Evolutionary conservation across 805 yeast species (phyloP), one percentile per base, ranked within the genome.

Genomic region (Ogataea henricii): DNA sequence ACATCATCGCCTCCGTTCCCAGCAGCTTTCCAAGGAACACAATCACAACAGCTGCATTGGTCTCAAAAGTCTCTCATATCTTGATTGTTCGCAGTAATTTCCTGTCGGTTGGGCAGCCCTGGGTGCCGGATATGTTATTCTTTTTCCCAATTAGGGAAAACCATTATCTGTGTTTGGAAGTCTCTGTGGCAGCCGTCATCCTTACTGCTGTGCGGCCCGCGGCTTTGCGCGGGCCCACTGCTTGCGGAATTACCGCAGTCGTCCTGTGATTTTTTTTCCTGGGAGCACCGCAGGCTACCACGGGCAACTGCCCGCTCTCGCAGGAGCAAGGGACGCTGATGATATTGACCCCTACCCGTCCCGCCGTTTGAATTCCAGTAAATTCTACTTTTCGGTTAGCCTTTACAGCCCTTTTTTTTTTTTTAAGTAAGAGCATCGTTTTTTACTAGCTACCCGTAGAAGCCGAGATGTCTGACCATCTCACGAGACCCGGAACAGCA

Each of bases 31-130:
- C 30, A 39, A 39, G 42, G 42, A 39, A 27, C 42, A 39, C 42
- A 39, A 39, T 39, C 42, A 26, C 17, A 26, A 39, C 42, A 39
- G 42, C 42, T 39, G 42, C 42, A 39, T 39, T 39, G 33, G 33
- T 16, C 6, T 16, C 22, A 39, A 37, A 39, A 39, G 42, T 39
- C 42, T 39, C 42, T 39, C 42, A 39, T 39, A 39, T 39, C 42
- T 27, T 39, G 42, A 39, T 25, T 25, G 30, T 25, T 39, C 47
- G 27, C 53, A 52, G 50, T 35, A 47, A 46, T 43, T 33, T 41
- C 40, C 33, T 27, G 34, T 23, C 38, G 53, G 56, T 52, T 55
- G 38, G 23, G 54, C 40, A 46, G 58, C 58, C 51, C 58, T 52
- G 54, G 38, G 33, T 16, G 32, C 27, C 18, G 27, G 12, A 17